Evolutionary conservation across 164 flowering plant species (phyloP), one percentile per base, ranked within the genome.

Genomic region (Cinnamomum chago): DNA sequence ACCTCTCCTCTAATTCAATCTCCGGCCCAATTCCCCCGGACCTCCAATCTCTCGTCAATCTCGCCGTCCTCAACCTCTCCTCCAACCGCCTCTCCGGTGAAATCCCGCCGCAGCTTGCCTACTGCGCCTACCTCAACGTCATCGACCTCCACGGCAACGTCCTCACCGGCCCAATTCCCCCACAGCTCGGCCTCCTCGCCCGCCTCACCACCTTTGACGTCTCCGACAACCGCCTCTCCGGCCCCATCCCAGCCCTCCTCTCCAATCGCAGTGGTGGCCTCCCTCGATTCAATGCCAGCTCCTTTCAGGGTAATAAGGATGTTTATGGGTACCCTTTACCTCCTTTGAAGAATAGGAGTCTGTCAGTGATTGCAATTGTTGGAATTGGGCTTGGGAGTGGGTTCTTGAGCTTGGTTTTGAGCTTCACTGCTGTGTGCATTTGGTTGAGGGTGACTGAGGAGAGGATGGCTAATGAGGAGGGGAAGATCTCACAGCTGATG

Each of bases 301-400:
- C 93, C 5, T 95, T 87, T 69, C 79, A 75, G 40, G 98, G 98
- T 55, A 95, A 95, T 70, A 89, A 86, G 83, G 96, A 83, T 67
- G 81, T 95, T 13, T 95, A 85, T 50, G 99, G 99, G 23, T 93
- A 88, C 80, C 99, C 99, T n/a, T 75, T 95, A 78, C 83, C 88
- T 12, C 87, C 84, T 6, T 20, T 80, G 78, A 86, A 78, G 76
- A 81, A 67, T 22, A 87, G 77, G 69, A 91, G 95, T 18, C 67
- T 95, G 50, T 86, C 96, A 6, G 81, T 92, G 6, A 28, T 89
- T 85, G 90, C 94, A 18, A 95, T 95, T 67, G 99, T 93, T 15
- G 92, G 89, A 80, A 95, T 95, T 78, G 99, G 97, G 24, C 79
- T 95, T 47, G 99, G 98, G 12, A 95, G 99, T 75, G 99, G 99